Evolutionary conservation across 2,329 filamentous ascomycete genomes (phyloP).

Genomic region (Sphaerulina vaccinii): DNA sequence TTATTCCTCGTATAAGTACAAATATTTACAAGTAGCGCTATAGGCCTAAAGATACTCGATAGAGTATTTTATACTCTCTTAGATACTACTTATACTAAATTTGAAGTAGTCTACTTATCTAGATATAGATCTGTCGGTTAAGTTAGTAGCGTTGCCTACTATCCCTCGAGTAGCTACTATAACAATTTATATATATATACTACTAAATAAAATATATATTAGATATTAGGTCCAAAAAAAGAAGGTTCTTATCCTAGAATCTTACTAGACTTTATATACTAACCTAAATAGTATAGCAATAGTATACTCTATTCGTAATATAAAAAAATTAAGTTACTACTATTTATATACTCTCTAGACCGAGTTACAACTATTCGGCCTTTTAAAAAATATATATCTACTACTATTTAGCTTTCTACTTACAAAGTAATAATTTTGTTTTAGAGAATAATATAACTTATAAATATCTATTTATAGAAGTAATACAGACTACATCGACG

Average conservation of each 20-base stretch:
- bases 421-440: constrained; percentile 4
- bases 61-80: constrained; percentile 1
- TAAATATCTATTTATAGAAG: constrained; percentile 2
- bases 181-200: neutral
- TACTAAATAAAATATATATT: constrained; percentile 1
- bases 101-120: constrained; percentile 2
- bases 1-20: constrained; percentile 1
- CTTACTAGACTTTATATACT: constrained; percentile 2
- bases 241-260: constrained; percentile 2
- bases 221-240: constrained; percentile 5
- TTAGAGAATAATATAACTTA: constrained; percentile 3
- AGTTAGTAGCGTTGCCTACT: constrained; percentile 3
- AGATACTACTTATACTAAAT: constrained; percentile 1
- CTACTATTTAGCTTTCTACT: constrained; percentile 5
- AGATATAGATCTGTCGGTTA: constrained; percentile 4
- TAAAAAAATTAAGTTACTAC: constrained; percentile 1
- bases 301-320: constrained; percentile 2
- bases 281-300: constrained; percentile 1
- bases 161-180: constrained; percentile 1
- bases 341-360: constrained; percentile 2
- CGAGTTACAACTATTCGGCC: constrained; percentile 5
- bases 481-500: constrained; percentile 2
- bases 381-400: constrained; percentile 1
- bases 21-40: constrained; percentile 2
- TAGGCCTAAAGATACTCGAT: constrained; percentile 5